Conservation (phyloP, 208 protist genomes). For the Trypanosoma theileri region DNA sequence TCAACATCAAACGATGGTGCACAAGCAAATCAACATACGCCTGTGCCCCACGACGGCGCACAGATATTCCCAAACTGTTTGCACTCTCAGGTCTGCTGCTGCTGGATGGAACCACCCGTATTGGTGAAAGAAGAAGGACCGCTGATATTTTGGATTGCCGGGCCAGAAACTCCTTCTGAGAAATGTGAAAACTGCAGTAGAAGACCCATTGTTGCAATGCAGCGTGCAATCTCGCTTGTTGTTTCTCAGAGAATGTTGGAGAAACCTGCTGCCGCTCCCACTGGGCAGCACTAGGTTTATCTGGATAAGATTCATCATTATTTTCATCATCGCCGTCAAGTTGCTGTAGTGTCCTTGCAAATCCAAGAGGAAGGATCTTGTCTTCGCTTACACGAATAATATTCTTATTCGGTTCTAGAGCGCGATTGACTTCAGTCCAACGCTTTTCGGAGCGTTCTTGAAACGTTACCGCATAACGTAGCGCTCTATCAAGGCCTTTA, state of each 20-base stretch:
- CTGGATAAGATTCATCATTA: not conserved
- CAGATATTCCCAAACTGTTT: slow-evolving; percentile 15
- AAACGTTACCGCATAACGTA: slow-evolving; percentile 20
- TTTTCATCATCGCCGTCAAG: slow-evolving; percentile 8
- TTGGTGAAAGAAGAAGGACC: slow-evolving; percentile 20
- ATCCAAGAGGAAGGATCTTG: not conserved
- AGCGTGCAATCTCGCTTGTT: slow-evolving; percentile 26
- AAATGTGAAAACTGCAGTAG: slow-evolving; percentile 16
- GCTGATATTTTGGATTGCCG: slow-evolving; percentile 19
- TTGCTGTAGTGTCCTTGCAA: slow-evolving; percentile 18
- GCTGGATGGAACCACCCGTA: slow-evolving; percentile 16
- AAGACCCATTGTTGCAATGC: slow-evolving; percentile 32
- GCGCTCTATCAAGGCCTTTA: slow-evolving; percentile 12
- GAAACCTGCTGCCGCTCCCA: not conserved
- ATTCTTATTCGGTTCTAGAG: not conserved
- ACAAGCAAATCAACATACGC: slow-evolving; percentile 47
- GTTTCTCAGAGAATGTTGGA: slow-evolving; percentile 17
- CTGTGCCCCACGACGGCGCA: slow-evolving; percentile 38
- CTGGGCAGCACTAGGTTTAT: not conserved
- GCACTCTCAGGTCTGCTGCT: slow-evolving; percentile 2
- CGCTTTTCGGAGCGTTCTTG: slow-evolving; percentile 9
- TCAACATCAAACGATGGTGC: slow-evolving; percentile 17
- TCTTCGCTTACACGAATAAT: not conserved
- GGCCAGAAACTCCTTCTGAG: slow-evolving; percentile 18
- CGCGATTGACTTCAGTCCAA: not conserved